These are phyloP conservation scores for Wickerhamiella shivajii DNA, from an alignment of 805 yeast genomes.

Conservation along the genomic window DNA sequence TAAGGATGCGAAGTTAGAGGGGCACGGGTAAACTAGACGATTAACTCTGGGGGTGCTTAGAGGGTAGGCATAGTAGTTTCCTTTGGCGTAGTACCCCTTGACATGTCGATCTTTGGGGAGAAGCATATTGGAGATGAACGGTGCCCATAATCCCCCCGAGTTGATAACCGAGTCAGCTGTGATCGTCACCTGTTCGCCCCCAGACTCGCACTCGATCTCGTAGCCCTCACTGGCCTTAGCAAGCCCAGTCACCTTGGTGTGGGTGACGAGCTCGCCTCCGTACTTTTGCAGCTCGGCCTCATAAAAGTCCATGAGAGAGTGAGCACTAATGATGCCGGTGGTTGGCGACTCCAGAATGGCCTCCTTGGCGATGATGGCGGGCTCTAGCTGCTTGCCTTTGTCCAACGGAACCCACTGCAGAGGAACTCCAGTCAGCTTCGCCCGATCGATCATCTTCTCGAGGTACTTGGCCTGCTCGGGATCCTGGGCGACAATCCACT, in stretches of 20 bases:
- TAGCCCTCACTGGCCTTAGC: constrained; percentile 15
- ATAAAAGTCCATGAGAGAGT: constrained; percentile 50
- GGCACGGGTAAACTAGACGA: constrained; percentile 64
- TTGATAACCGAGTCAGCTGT: constrained; percentile 49
- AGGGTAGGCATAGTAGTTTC: constrained; percentile 57
- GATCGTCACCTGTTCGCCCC: constrained; percentile 14
- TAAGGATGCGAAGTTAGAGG: constrained; percentile 54
- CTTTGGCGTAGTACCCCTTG: constrained; percentile 61
- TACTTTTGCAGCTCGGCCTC: constrained; percentile 39
- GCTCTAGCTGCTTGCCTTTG: constrained; percentile 39
- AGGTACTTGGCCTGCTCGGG: constrained; percentile 48
- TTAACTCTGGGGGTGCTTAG: constrained; percentile 35
- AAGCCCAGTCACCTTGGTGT: constrained; percentile 40
- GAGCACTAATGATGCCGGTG: constrained; percentile 76
- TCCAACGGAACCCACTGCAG: constrained; percentile 38
- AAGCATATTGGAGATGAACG: constrained; percentile 51
- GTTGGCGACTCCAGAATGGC: constrained; percentile 62
- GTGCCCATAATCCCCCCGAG: constrained; percentile 69
- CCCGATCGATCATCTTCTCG: constrained; percentile 35
- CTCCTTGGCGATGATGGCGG: constrained; percentile 45
- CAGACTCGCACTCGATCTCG: constrained; percentile 13
- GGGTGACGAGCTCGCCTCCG: constrained; percentile 51
- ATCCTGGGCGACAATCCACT: constrained; percentile 77
- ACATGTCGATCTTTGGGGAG: constrained; percentile 48
- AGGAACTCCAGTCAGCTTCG: constrained; percentile 40